phyloP scores from a whole-genome alignment of 805 yeast species.

The Myxozyma melibiosi region DNA sequence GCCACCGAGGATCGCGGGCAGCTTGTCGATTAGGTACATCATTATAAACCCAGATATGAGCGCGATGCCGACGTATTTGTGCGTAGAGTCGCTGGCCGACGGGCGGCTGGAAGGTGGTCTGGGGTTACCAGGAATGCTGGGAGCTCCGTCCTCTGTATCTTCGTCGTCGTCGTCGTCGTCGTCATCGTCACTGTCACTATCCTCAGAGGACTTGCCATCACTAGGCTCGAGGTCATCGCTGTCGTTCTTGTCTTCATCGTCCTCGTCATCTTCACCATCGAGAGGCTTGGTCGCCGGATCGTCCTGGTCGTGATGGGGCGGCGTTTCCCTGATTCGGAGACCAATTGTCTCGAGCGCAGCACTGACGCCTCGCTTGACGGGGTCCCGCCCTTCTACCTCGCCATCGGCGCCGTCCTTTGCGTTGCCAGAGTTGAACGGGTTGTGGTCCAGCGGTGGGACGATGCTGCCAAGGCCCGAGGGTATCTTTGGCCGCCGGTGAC shows the following conservation, averaged over 20 bases:
- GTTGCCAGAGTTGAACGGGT: conserved; percentile 1
- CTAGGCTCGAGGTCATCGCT: too few relatives aligned
- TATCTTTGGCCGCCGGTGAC: conserved; percentile 16
- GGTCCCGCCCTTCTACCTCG: not conserved
- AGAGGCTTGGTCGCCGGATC: too few relatives aligned
- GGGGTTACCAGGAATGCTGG: too few relatives aligned
- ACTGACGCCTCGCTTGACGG: not conserved
- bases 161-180: too few relatives aligned
- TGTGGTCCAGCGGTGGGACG: conserved; percentile 11
- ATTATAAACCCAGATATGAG: conserved; percentile 56
- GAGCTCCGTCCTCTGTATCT: too few relatives aligned
- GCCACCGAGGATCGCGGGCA: conserved; percentile 35
- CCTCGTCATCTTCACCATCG: too few relatives aligned
- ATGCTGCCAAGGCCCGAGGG: conserved; percentile 1
- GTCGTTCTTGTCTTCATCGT: too few relatives aligned
- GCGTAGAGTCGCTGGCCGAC: conserved; percentile 3
- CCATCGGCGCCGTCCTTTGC: not conserved
- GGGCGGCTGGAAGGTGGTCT: not conserved
- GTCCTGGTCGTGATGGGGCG: too few relatives aligned
- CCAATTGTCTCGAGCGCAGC: too few relatives aligned
- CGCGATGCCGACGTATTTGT: conserved; percentile 48
- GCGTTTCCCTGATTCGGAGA: too few relatives aligned
- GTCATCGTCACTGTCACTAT: too few relatives aligned
- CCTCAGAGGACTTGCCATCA: too few relatives aligned
- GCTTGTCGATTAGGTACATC: conserved; percentile 56